Percentiles rank a stretch among this genome's conserved stretches.
These are phyloP conservation scores for Porosira glacialis DNA, from an alignment of 352 stramenopile species.

Conservation along the genomic window DNA sequence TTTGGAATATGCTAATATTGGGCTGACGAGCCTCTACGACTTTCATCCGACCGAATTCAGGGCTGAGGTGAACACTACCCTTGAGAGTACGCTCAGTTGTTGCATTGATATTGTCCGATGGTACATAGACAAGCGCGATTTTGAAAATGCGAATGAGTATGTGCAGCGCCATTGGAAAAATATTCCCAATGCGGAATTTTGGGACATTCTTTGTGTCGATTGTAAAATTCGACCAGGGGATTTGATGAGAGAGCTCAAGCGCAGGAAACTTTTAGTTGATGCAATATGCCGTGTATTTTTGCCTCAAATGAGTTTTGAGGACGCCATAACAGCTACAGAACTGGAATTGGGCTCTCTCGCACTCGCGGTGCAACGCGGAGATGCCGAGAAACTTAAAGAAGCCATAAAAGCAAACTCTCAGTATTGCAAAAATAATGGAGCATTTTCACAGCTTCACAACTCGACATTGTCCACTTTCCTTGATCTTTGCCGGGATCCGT, in stretches of 20 bases:
- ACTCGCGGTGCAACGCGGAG: background rate
- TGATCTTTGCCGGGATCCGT: slow-evolving; percentile 26
- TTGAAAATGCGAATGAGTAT: slow-evolving; percentile 29
- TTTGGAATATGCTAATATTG: slow-evolving; percentile 12
- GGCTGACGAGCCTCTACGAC: slow-evolving; percentile 15
- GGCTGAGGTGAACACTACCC: slow-evolving; percentile 21
- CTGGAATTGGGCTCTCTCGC: slow-evolving; percentile 10
- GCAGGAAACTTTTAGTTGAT: slow-evolving; percentile 21
- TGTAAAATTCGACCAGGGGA: slow-evolving; percentile 9
- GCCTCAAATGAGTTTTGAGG: slow-evolving; percentile 8
- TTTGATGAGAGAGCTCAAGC: slow-evolving; percentile 28
- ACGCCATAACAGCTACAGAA: slow-evolving; percentile 25
- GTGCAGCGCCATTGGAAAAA: slow-evolving; percentile 18
- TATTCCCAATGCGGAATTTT: slow-evolving; percentile 16
- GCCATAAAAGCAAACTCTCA: slow-evolving; percentile 11
- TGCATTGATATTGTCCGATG: slow-evolving; percentile 31
- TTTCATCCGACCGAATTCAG: slow-evolving; percentile 31
- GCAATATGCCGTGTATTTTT: slow-evolving; percentile 19
- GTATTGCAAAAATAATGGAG: slow-evolving; percentile 2
- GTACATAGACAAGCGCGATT: slow-evolving; percentile 29
- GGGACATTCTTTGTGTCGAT: slow-evolving; percentile 23
- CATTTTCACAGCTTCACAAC: slow-evolving; percentile 15
- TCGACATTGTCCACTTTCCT: slow-evolving; percentile 20
- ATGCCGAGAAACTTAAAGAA: slow-evolving; percentile 8
- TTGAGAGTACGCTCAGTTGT: slow-evolving; percentile 14